phyloP scores from a whole-genome alignment of 225 moss, liverwort and hornwort species.

The Pseudoscleropodium purum region DNA sequence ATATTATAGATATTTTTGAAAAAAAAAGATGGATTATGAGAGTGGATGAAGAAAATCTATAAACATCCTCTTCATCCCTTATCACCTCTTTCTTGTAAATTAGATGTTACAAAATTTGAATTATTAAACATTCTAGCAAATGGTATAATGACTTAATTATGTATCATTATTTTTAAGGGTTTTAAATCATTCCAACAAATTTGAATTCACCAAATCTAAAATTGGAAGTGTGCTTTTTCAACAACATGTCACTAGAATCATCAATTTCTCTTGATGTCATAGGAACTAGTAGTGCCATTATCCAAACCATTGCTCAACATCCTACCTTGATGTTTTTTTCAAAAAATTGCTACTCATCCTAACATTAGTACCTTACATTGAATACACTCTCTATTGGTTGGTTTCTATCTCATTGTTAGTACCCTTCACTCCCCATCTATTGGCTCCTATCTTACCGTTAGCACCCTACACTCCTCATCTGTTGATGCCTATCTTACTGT shows the following conservation, averaged over 20 bases:
- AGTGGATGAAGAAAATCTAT: not conserved
- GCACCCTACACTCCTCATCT: rapidly evolving
- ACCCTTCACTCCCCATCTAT: too few relatives aligned
- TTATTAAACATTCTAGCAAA: not conserved
- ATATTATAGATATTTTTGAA: not conserved
- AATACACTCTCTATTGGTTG: not conserved
- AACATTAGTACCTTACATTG: not conserved
- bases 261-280: not conserved
- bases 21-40: not conserved
- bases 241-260: too few relatives aligned
- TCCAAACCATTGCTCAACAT: rapidly evolving
- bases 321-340: not conserved
- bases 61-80: rapidly evolving
- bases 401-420: not conserved
- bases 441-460: not conserved
- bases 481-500: rapidly evolving
- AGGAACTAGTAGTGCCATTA: not conserved
- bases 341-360: not conserved
- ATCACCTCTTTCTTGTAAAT: not conserved
- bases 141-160: too few relatives aligned
- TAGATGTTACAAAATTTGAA: not conserved
- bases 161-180: not conserved
- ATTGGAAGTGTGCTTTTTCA: not conserved
- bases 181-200: not conserved
- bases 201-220: not conserved